A percentile compares a stretch with the other conserved stretches of the same genome.
Conservation (phyloP, 768 basidiomycete genomes). For the Tephrocybe sp. region DNA sequence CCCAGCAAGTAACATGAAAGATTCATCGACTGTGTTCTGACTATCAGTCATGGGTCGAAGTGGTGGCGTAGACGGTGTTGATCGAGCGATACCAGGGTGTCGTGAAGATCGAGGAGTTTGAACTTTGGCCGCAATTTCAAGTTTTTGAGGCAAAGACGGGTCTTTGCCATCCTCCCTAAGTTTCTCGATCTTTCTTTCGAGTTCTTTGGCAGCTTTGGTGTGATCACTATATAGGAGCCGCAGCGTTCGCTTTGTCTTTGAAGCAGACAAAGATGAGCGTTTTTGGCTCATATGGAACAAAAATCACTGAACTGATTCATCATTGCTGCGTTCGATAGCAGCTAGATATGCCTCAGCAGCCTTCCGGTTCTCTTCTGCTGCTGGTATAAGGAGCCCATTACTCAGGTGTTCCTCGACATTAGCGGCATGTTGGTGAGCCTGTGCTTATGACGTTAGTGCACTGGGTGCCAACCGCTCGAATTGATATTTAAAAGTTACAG, state of each 20-base stretch:
- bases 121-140: constrained; percentile 29
- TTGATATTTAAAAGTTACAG: constrained; percentile 33
- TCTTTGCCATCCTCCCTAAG: constrained; percentile 76
- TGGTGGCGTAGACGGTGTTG: constrained; percentile 47
- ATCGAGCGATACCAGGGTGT: constrained; percentile 30
- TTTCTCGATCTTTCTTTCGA: constrained; percentile 69
- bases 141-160: constrained; percentile 67
- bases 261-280: constrained; percentile 7
- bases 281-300: neutral
- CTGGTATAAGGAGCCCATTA: constrained; percentile 67
- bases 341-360: constrained; percentile 75
- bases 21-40: constrained; percentile 73
- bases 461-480: neutral
- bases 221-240: constrained; percentile 76
- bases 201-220: constrained; percentile 63
- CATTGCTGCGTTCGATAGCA: constrained; percentile 69
- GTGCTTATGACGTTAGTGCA: constrained; percentile 12
- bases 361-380: constrained; percentile 70
- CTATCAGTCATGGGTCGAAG: constrained; percentile 50
- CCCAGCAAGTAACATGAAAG: constrained; percentile 81
- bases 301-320: constrained; percentile 58
- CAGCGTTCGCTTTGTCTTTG: constrained; percentile 74
- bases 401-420: constrained; percentile 72
- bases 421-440: constrained; percentile 83
- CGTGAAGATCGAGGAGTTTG: constrained; percentile 27